Evolutionary conservation across 306 rosid species (phyloP).

Genomic region (Acmispon strigosus): DNA sequence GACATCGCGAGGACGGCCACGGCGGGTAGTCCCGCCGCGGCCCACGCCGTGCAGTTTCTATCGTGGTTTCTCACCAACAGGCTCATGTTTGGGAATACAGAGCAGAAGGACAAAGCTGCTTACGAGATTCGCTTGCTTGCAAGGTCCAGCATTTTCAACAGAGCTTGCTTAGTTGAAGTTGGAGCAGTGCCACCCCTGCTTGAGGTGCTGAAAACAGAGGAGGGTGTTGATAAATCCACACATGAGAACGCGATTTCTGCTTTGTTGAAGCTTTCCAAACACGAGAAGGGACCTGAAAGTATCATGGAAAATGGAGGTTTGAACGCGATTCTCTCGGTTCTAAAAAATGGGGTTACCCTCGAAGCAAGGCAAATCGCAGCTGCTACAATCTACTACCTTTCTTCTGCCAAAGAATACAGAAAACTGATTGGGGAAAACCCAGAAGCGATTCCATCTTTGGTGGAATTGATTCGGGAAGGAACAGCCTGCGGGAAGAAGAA

Average conservation of each 20-base stretch:
- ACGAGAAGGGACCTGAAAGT: conserved; percentile 36
- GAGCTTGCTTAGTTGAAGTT: conserved; percentile 55
- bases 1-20: conserved; percentile 30
- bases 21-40: conserved; percentile 41
- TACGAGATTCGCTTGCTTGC: conserved; percentile 65
- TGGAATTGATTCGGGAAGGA: conserved; percentile 53
- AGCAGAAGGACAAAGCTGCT: conserved; percentile 59
- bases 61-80: conserved; percentile 42
- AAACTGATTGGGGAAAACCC: conserved; percentile 52
- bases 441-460: conserved; percentile 42
- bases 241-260: conserved; percentile 65
- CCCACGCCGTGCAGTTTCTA: conserved; percentile 49
- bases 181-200: conserved; percentile 52
- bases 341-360: conserved; percentile 40
- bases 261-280: conserved; percentile 67
- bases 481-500: conserved; percentile 64
- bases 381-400: conserved; percentile 59
- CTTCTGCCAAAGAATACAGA: conserved; percentile 45
- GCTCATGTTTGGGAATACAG: conserved; percentile 49
- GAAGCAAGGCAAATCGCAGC: conserved; percentile 68
- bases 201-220: conserved; percentile 28
- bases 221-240: not conserved
- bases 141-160: conserved; percentile 56
- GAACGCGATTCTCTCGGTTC: conserved; percentile 31
- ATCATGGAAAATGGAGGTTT: conserved; percentile 47